A percentile compares a stretch with the other conserved stretches of the same genome.
These are phyloP conservation scores for Secale cereale DNA, from an alignment of 176 grass and related monocot species.

Conservation along the genomic window DNA sequence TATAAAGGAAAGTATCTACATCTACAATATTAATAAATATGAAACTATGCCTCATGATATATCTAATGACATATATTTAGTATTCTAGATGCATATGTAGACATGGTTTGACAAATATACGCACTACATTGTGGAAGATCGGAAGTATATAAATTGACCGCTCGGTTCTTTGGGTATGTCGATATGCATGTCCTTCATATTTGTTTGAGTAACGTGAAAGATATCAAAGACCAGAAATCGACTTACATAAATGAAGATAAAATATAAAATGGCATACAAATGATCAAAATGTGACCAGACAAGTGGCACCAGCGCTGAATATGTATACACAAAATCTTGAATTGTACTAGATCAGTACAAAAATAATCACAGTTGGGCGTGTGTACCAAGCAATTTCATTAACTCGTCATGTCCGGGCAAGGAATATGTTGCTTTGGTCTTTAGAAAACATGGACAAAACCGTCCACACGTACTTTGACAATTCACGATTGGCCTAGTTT, in stretches of 20 bases:
- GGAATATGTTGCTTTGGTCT: conserved; percentile 5
- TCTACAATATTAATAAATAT: no score
- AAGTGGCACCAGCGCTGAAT: neutral
- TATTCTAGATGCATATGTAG: no score
- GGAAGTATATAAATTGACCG: neutral
- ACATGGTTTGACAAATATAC: no score
- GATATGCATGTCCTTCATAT: neutral
- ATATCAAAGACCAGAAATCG: neutral
- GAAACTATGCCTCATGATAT: no score
- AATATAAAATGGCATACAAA: neutral
- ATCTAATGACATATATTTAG: no score
- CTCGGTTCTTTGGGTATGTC: neutral
- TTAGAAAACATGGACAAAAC: conserved; percentile 25
- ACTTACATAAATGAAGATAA: neutral
- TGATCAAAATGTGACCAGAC: neutral
- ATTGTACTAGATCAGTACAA: neutral
- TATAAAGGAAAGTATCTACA: no score
- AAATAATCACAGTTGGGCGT: neutral
- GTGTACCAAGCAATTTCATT: neutral
- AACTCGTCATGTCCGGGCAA: neutral
- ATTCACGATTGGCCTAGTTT: neutral
- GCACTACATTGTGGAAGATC: no score
- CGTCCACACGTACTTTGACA: conserved; percentile 33
- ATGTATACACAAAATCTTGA: neutral
- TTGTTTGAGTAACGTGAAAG: neutral